Evolutionary conservation across 495 filamentous ascomycete genomes (phyloP), one percentile per base, ranked within the genome.

Genomic region (Neurospora sp.): DNA sequence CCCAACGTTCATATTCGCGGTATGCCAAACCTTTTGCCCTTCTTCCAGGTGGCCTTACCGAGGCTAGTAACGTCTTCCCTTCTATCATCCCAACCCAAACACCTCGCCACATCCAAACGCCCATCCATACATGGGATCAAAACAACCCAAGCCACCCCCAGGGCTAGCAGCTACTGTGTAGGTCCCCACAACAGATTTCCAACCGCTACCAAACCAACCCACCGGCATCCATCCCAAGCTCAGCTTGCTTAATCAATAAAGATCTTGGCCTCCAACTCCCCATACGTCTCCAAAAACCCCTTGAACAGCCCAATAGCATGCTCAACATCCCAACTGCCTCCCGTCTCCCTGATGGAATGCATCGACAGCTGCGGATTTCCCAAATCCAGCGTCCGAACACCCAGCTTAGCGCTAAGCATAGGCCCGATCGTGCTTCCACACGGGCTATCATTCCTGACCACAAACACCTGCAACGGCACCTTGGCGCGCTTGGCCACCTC

Each of bases 371-470:
- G 96, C n/a, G 96, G 89, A 80, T 98, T 98, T 3, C 96, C 96
- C 75, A 99, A 80, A 79, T 99, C 96, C 70, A 99, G 82, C 1
- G 96, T 98, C 69, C 96, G 85, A 41, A 91, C 88, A 37, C 96
- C 96, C 74, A 98, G 81, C 48, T 89, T 89, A 5, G 95, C 94
- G 61, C 90, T 90, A 46, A 98, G 84, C 93, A 97, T 97, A 14
- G 96, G 96, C 0, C 96, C 96, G 78, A 99, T 99, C 40, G 96
- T 99, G 82, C 92, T 93, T 69, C 96, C 96, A 78, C 96, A 99
- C 70, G 91, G 88, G 0, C 90, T 93, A 78, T 99, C 96, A 79
- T 99, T 99, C 78, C 93, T 89, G 69, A 98, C 96, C 40, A 99
- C 96, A 77, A 98, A 97, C 42, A 98, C 82, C 82, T 99, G 96